A percentile compares a stretch with the other conserved stretches of the same genome.
phyloP scores from a whole-genome alignment of 2,329 filamentous ascomycete species.

The Pseudogymnoascus destructans region DNA sequence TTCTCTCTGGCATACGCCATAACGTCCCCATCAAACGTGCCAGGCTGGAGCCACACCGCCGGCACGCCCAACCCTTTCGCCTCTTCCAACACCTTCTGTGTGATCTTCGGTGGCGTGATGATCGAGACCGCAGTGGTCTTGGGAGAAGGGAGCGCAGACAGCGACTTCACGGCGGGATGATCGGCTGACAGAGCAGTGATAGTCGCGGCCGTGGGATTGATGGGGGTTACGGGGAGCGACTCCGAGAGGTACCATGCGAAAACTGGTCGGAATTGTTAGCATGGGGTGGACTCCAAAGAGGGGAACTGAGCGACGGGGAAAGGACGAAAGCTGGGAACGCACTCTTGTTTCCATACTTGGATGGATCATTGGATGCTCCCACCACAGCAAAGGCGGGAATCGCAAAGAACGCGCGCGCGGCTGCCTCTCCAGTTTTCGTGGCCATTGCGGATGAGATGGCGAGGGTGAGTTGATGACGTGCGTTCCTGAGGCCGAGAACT shows the following conservation, averaged over 20 bases:
- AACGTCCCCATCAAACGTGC: slow-evolving; percentile 68
- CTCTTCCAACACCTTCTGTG: slow-evolving; percentile 60
- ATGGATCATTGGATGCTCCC: slow-evolving; percentile 71
- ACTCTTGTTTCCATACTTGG: slow-evolving; percentile 86
- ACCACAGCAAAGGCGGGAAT: slow-evolving; percentile 75
- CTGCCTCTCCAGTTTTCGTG: slow-evolving; percentile 25
- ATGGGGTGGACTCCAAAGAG: slow-evolving; percentile 11
- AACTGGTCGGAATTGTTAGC: slow-evolving; percentile 38
- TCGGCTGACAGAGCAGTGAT: slow-evolving; percentile 43
- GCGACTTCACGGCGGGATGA: slow-evolving; percentile 41
- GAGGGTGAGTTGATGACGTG: no score
- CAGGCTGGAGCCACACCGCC: slow-evolving; percentile 82
- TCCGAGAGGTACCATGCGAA: slow-evolving; percentile 80
- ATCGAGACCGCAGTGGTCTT: slow-evolving; percentile 64
- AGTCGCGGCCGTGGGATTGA: slow-evolving; percentile 59
- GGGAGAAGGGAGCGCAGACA: slow-evolving; percentile 53
- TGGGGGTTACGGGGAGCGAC: slow-evolving; percentile 61
- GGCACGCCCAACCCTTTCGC: slow-evolving; percentile 61
- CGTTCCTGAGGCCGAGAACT: not conserved
- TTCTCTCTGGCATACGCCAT: slow-evolving; percentile 53
- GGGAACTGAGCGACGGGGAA: no score
- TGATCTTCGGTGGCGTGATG: slow-evolving; percentile 74
- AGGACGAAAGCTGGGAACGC: no score
- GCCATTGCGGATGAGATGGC: not conserved
- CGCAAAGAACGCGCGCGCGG: slow-evolving; percentile 67